phyloP scores from a whole-genome alignment of 2,329 filamentous ascomycete species.

The Beauveria asiatica region DNA sequence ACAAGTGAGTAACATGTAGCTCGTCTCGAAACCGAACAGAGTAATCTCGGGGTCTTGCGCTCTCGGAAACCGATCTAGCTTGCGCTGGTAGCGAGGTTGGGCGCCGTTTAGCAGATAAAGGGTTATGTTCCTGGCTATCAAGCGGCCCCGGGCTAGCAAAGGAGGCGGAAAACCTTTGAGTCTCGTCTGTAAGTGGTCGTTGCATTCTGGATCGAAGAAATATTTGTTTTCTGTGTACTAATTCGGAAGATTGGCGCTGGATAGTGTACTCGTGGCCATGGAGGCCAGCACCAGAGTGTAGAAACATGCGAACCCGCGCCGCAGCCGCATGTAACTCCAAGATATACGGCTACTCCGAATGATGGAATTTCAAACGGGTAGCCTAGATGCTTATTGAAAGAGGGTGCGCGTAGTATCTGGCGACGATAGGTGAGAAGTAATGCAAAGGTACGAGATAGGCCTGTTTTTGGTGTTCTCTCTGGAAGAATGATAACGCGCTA shows the following conservation, averaged over 20 bases:
- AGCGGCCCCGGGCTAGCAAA: background rate
- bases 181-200: slow-evolving; percentile 24
- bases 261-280: slow-evolving; percentile 52
- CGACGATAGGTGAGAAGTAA: background rate
- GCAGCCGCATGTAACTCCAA: background rate
- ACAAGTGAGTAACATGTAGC: slow-evolving; percentile 22
- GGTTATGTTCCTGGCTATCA: background rate
- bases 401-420: background rate
- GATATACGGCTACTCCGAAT: background rate
- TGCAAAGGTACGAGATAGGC: background rate
- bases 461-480: background rate
- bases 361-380: background rate
- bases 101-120: background rate
- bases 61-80: slow-evolving; percentile 29
- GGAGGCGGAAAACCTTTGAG: slow-evolving; percentile 10
- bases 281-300: slow-evolving; percentile 50
- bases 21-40: slow-evolving; percentile 40
- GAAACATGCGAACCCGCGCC: slow-evolving; percentile 39
- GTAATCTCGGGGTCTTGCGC: slow-evolving; percentile 30
- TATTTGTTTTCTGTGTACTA: slow-evolving; percentile 27
- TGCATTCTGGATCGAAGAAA: slow-evolving; percentile 35
- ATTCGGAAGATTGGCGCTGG: slow-evolving; percentile 24
- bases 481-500: too few species aligned
- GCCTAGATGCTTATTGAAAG: background rate
- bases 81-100: slow-evolving; percentile 14